These are phyloP conservation scores for Triticum timopheevii DNA, from an alignment of 176 grass and related monocot species.

Conservation along the genomic window DNA sequence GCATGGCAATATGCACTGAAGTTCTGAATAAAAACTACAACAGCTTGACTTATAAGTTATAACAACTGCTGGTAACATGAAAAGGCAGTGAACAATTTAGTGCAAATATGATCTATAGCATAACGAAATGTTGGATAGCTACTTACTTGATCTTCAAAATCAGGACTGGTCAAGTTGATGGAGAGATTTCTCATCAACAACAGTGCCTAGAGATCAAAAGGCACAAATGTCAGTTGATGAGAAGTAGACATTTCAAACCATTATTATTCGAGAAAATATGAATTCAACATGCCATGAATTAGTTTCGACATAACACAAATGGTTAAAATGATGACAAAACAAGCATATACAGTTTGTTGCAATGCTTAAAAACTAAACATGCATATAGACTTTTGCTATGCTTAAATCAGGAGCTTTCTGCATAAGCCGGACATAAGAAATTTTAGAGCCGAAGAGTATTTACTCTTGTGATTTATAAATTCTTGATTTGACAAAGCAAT, in stretches of 20 bases:
- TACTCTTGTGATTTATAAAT: constrained; percentile 6
- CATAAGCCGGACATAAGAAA: background rate
- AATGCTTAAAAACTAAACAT: constrained; percentile 3
- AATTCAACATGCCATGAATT: constrained; percentile 15
- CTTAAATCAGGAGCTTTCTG: background rate
- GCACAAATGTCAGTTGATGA: constrained; percentile 17
- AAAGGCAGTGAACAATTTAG: background rate
- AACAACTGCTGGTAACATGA: constrained; percentile 4
- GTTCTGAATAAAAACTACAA: constrained; percentile 9
- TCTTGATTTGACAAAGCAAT: background rate
- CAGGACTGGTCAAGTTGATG: constrained; percentile 91
- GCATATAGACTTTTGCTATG: constrained; percentile 14
- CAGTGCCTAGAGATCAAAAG: constrained; percentile 61
- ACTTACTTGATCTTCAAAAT: constrained; percentile 99
- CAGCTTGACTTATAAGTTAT: constrained; percentile 1
- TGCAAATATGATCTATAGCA: constrained; percentile 13
- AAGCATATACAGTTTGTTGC: background rate
- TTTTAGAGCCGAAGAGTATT: background rate
- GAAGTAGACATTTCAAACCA: constrained; percentile 12
- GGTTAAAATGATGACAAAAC: background rate
- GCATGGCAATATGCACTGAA: constrained; percentile 6
- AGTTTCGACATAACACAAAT: constrained; percentile 14
- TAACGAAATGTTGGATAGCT: constrained; percentile 21
- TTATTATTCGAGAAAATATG: background rate
- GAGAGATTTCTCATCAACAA: constrained; percentile 97